phyloP scores from a whole-genome alignment of 2,329 filamentous ascomycete genomes.

The Atkinsonella texensis region DNA sequence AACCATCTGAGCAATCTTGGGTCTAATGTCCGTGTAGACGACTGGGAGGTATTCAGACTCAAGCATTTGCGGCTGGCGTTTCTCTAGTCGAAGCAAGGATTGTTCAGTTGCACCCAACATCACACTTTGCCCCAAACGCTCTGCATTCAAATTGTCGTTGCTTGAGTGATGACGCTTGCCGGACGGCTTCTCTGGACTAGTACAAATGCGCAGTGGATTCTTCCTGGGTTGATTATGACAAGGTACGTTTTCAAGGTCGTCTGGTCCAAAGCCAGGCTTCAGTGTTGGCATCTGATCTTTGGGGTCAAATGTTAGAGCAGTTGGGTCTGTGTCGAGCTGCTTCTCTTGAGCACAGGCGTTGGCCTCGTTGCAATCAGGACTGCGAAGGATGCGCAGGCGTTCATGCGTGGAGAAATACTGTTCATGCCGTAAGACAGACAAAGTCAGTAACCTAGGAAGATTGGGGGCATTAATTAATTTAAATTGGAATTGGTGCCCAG shows the following conservation, averaged over 20 bases:
- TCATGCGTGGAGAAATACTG: slow-evolving; percentile 67
- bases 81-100: slow-evolving; percentile 14
- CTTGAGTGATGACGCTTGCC: slow-evolving; percentile 53
- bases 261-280: slow-evolving; percentile 7
- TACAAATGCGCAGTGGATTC: slow-evolving; percentile 2
- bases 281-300: slow-evolving; percentile 3
- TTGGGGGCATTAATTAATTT: background rate
- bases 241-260: slow-evolving; percentile 9
- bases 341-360: slow-evolving; percentile 15
- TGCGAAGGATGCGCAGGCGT: slow-evolving; percentile 52
- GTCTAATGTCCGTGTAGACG: background rate
- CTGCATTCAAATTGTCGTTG: slow-evolving; percentile 53
- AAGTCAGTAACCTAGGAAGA: background rate
- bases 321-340: slow-evolving; percentile 12
- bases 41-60: slow-evolving; percentile 8
- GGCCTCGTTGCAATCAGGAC: slow-evolving; percentile 18
- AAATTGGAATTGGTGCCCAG: background rate
- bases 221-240: slow-evolving; percentile 1
- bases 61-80: slow-evolving; percentile 13
- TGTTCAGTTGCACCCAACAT: slow-evolving; percentile 21
- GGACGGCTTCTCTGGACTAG: background rate
- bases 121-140: slow-evolving; percentile 24
- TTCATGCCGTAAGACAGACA: background rate
- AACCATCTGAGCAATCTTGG: slow-evolving; percentile 14
- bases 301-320: slow-evolving; percentile 6